Evolutionary conservation across 257 asterid species (phyloP), one percentile per base, ranked within the genome.

Genomic region (Solanum ossicruentum): DNA sequence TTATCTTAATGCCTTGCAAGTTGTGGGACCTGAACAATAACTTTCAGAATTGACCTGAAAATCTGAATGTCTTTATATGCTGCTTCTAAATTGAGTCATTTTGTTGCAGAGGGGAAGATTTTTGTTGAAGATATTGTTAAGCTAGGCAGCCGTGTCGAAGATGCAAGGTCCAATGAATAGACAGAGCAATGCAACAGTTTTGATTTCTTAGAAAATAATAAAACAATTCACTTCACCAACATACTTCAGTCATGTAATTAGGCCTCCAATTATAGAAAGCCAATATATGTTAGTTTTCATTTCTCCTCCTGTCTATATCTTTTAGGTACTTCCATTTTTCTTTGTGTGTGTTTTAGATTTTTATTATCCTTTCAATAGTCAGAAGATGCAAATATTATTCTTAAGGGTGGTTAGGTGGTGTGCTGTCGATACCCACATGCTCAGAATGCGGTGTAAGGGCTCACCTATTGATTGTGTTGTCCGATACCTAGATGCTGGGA

Each of bases 121-220:
- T 94, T 88, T 13, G 99, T 95, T 3, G 96, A 94, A 88, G 97
- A 94, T 88, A 95, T 93, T 32, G 99, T 95, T 85, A 89, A 91
- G 91, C 84, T 95, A 90, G 99, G 97, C 79, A 90, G 95, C 82
- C 93, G 94, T 12, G 66, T 87, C 32, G 92, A 91, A 84, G 94
- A 89, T 47, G 87, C 43, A 41, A 81, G 86, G 81, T 67, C 85
- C 28, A 4, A 51, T 7, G 85, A 77, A 26, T 73, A 83, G 47
- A 57, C 49, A 51, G 67, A 32, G 41, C 9, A 66, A 43, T 23
- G 41, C 84, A 58, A 61, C 47, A 61, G 18, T 82, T 65, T 49
- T 45, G 56, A 21, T 15, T 15, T 41, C 56, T 82, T 43, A n/a
- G 7, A 60, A 18, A 60, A 13, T 21, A 82, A 6, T n/a, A 15